phyloP scores from a whole-genome alignment of 345 rosid species.

The Eutrema yunnanense region DNA sequence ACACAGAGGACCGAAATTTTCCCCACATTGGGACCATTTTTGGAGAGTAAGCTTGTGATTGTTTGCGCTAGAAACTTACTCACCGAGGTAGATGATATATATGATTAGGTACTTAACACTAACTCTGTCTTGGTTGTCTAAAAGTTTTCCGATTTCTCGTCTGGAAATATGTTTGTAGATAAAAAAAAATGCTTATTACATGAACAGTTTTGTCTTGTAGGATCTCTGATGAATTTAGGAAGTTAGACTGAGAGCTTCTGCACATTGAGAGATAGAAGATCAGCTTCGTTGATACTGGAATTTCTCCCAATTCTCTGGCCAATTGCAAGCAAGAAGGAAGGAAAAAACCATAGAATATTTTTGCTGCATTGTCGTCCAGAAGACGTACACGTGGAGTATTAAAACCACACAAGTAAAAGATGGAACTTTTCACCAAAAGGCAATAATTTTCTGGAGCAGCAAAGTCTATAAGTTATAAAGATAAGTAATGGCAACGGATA shows the following conservation, averaged over 20 bases:
- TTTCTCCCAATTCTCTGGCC: conserved; percentile 17
- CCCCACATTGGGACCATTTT: conserved; percentile 5
- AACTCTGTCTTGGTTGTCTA: not conserved
- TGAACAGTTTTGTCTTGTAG: not conserved
- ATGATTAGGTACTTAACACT: not conserved
- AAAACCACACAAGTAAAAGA: conserved; percentile 9
- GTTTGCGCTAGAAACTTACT: conserved; percentile 12
- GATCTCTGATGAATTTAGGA: not conserved
- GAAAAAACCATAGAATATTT: not conserved
- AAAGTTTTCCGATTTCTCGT: not conserved
- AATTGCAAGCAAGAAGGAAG: not conserved
- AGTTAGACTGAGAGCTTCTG: not conserved
- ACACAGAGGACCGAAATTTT: conserved; percentile 9
- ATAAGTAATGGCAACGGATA: conserved; percentile 66
- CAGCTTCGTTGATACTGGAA: conserved; percentile 2
- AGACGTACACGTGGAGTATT: conserved; percentile 12
- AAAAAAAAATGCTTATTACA: conserved; percentile 10
- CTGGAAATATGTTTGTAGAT: not conserved
- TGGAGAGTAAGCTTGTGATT: conserved; percentile 7
- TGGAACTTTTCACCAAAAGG: conserved; percentile 17
- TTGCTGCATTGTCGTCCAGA: conserved; percentile 6
- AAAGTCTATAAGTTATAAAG: conserved; percentile 5
- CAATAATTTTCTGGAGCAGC: conserved; percentile 10
- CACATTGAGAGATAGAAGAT: conserved; percentile 11
- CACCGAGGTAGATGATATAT: conserved; percentile 17